phyloP scores from a whole-genome alignment of 352 stramenopile species.

The Phytophthora aleatoria region DNA sequence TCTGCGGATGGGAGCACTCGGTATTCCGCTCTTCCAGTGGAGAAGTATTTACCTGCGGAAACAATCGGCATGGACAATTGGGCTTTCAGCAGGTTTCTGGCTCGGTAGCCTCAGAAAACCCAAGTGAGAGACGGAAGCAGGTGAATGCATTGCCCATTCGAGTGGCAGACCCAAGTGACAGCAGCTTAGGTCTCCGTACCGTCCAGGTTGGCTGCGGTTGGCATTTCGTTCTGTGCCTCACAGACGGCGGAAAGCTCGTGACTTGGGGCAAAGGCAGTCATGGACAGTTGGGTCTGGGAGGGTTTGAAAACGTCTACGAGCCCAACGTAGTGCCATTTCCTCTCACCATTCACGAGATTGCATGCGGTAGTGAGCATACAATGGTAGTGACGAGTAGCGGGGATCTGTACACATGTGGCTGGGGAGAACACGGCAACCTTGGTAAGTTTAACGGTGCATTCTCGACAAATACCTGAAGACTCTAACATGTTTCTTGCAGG shows the following conservation, averaged over 20 bases:
- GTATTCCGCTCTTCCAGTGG: conserved; percentile 49
- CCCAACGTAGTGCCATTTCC: conserved; percentile 37
- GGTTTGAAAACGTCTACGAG: conserved; percentile 25
- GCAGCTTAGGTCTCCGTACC: conserved; percentile 21
- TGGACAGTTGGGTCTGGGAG: conserved; percentile 60
- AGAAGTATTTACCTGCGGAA: conserved; percentile 63
- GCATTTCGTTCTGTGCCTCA: conserved; percentile 77
- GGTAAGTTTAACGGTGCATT: conserved; percentile 40
- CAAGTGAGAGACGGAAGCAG: conserved; percentile 22
- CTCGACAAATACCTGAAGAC: background rate
- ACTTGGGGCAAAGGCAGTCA: conserved; percentile 82
- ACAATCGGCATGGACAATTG: conserved; percentile 81
- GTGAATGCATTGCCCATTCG: conserved; percentile 31
- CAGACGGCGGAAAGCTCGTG: conserved; percentile 34
- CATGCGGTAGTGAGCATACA: conserved; percentile 78
- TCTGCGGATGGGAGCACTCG: conserved; percentile 85
- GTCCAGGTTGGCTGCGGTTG: conserved; percentile 66
- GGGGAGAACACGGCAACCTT: conserved; percentile 86
- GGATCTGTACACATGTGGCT: conserved; percentile 79
- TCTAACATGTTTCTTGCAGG: conserved; percentile 35
- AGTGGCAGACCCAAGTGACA: conserved; percentile 25
- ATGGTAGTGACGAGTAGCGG: conserved; percentile 58
- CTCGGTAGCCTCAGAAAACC: background rate
- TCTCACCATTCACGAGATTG: conserved; percentile 43
- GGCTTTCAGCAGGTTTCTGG: conserved; percentile 28